Percentiles rank a stretch among this genome's conserved stretches.
phyloP scores from a whole-genome alignment of 164 flowering plant genomes.

The Vitis rotundifolia region DNA sequence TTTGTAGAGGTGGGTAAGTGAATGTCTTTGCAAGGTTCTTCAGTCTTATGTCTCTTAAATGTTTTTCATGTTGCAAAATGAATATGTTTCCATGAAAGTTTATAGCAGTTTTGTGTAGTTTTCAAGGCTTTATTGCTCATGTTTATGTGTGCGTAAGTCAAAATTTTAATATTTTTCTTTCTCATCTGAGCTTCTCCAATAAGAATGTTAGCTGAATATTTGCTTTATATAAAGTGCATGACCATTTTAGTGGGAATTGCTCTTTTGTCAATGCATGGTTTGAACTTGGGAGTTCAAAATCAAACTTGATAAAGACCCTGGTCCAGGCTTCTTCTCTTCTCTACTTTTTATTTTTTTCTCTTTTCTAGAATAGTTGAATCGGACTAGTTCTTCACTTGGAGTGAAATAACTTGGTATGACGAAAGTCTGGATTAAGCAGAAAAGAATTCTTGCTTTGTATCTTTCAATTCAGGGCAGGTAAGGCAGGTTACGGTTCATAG shows the following conservation, averaged over 20 bases:
- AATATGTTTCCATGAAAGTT: background rate
- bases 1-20: constrained; percentile 2
- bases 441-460: too few species aligned
- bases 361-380: too few species aligned
- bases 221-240: background rate
- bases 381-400: too few species aligned
- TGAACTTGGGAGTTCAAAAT: background rate
- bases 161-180: background rate
- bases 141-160: background rate
- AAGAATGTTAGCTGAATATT: background rate
- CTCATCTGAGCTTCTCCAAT: background rate
- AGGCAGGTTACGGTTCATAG: too few species aligned
- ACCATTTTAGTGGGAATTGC: background rate
- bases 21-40: background rate
- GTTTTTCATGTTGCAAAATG: background rate
- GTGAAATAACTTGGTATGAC: too few species aligned
- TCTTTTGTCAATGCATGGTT: background rate
- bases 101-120: background rate
- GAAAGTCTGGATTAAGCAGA: too few species aligned
- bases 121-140: background rate
- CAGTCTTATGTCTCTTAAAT: background rate
- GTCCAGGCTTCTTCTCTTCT: background rate
- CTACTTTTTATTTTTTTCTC: too few species aligned
- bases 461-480: too few species aligned
- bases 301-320: background rate